Conservation (phyloP, 306 rosid genomes). For the Rosa lucieae region DNA sequence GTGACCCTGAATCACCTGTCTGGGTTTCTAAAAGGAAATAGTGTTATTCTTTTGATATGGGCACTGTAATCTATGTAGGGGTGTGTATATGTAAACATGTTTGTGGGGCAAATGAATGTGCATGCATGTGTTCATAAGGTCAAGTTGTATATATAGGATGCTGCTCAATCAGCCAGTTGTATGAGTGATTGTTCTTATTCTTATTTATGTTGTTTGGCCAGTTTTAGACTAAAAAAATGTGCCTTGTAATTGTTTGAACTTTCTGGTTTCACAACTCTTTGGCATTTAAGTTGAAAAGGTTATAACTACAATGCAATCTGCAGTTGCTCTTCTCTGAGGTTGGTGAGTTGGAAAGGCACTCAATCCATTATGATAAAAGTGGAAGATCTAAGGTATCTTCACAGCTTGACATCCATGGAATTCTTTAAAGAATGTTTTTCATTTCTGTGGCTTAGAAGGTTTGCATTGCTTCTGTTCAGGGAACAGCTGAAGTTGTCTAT, state of each 20-base stretch:
- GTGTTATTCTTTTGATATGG: not conserved
- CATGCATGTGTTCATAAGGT: not conserved
- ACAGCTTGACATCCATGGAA: not conserved
- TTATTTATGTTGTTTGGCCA: not conserved
- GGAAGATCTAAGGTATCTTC: conserved; percentile 58
- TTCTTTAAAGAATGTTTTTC: not conserved
- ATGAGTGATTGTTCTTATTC: not conserved
- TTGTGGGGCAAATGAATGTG: not conserved
- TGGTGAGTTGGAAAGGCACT: conserved; percentile 49
- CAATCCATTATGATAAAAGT: conserved; percentile 54
- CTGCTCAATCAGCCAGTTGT: not conserved
- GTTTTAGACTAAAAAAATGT: not conserved
- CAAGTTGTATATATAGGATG: not conserved
- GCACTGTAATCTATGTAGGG: not conserved
- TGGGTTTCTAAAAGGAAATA: not conserved
- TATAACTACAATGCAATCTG: not conserved
- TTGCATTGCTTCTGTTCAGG: conserved; percentile 37
- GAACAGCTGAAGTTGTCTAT: conserved; percentile 67
- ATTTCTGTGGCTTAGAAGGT: not conserved
- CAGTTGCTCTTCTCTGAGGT: conserved; percentile 61
- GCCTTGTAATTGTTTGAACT: not conserved
- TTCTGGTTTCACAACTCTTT: conserved; percentile 2
- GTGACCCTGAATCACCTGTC: not conserved
- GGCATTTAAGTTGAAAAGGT: conserved; percentile 14
- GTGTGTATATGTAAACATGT: not conserved